Evolutionary conservation across 257 asterid genomes (phyloP).

Genomic region (Osmanthus fragrans): DNA sequence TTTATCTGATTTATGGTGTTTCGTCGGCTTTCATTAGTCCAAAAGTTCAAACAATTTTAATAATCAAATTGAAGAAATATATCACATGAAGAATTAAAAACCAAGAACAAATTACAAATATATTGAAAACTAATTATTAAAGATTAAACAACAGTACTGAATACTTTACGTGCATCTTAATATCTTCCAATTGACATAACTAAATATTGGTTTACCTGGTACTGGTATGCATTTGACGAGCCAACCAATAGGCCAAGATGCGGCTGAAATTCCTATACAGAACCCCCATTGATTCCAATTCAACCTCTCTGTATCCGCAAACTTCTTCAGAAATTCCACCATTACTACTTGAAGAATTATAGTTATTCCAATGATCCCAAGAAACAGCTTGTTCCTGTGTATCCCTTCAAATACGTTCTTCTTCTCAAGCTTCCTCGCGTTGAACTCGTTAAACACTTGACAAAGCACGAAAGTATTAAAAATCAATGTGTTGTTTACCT

Average conservation of each 20-base stretch:
- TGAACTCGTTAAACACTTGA: conserved; percentile 39
- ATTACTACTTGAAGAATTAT: conserved; percentile 37
- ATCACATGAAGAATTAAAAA: too few relatives aligned
- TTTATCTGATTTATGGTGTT: not conserved
- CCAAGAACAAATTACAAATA: too few relatives aligned
- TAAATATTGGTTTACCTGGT: conserved; percentile 29
- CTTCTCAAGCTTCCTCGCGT: conserved; percentile 31
- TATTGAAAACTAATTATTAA: not conserved
- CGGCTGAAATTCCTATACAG: conserved; percentile 36
- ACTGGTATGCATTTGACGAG: conserved; percentile 39
- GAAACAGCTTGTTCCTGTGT: conserved; percentile 36
- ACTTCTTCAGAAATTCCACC: conserved; percentile 39
- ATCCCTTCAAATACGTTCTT: conserved; percentile 38
- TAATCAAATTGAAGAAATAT: too few relatives aligned
- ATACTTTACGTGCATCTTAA: not conserved
- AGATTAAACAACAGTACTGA: not conserved
- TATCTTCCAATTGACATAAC: conserved; percentile 18
- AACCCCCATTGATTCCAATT: conserved; percentile 43
- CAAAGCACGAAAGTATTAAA: conserved; percentile 37
- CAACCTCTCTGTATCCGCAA: conserved; percentile 43
- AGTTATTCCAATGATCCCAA: conserved; percentile 35
- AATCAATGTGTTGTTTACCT: conserved; percentile 36
- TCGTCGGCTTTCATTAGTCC: too few relatives aligned
- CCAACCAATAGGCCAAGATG: conserved; percentile 45
- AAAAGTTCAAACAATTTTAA: too few relatives aligned